Percentiles rank a stretch among this genome's conserved stretches.
Evolutionary conservation across 257 asterid species (phyloP).

Genomic region (Plantago ovata): DNA sequence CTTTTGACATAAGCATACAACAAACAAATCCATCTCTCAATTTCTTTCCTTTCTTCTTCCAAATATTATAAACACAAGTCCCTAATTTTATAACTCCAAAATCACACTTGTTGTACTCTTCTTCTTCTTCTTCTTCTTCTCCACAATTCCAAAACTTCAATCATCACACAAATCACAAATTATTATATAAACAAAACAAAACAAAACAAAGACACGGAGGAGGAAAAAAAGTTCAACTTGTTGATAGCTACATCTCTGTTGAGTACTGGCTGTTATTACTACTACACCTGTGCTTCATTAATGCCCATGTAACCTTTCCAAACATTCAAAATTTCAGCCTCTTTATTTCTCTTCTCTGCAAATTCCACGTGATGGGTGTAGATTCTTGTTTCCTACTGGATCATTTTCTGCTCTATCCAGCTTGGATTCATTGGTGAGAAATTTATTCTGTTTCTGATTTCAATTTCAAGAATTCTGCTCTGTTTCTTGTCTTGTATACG

Average conservation of each 20-base stretch:
- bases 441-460: not conserved
- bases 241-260: slow-evolving; percentile 24
- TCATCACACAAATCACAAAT: too few species aligned
- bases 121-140: slow-evolving; percentile 12
- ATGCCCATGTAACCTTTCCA: slow-evolving; percentile 10
- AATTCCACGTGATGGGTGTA: not conserved
- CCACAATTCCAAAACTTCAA: not conserved
- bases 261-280: not conserved
- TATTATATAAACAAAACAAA: not conserved
- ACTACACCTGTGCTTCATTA: slow-evolving; percentile 18
- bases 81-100: slow-evolving; percentile 16
- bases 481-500: not conserved
- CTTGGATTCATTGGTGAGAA: slow-evolving; percentile 14
- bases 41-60: slow-evolving; percentile 1
- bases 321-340: not conserved
- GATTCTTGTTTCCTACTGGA: not conserved
- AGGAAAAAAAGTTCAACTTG: slow-evolving; percentile 14
- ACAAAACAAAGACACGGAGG: slow-evolving; percentile 8
- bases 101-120: slow-evolving; percentile 13
- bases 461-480: not conserved
- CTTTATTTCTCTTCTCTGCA: not conserved
- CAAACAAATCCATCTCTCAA: slow-evolving; percentile 32
- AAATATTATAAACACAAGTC: not conserved
- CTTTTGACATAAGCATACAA: slow-evolving; percentile 46
- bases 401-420: not conserved